These are phyloP conservation scores for Eustoma russellianum DNA, from an alignment of 257 asterid genomes.

Conservation along the genomic window DNA sequence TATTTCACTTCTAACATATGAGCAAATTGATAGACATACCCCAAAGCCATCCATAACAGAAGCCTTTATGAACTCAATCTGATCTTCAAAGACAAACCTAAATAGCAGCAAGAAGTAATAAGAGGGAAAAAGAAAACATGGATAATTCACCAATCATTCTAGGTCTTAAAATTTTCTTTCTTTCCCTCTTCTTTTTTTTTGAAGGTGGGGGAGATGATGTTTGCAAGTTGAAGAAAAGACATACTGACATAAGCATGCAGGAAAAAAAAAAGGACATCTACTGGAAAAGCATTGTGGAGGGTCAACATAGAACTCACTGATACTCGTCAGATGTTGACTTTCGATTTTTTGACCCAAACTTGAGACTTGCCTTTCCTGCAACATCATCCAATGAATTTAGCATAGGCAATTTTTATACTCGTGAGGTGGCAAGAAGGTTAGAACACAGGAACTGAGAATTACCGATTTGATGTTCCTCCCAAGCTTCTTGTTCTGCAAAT, in stretches of 20 bases:
- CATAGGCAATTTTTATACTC: conserved; percentile 10
- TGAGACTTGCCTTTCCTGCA: conserved; percentile 82
- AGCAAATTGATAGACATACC: conserved; percentile 28
- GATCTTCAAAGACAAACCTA: conserved; percentile 93
- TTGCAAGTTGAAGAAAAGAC: too few species aligned
- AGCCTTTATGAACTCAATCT: conserved; percentile 85
- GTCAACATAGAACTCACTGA: conserved; percentile 50
- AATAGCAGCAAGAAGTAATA: not conserved
- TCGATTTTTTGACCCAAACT: conserved; percentile 67
- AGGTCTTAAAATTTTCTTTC: too few species aligned
- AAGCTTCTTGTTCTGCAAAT: conserved; percentile 97
- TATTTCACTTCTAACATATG: not conserved
- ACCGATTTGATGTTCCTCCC: conserved; percentile 99
- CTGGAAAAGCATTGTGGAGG: not conserved
- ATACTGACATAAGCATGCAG: not conserved
- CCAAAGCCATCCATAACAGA: conserved; percentile 75
- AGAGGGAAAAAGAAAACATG: not conserved
- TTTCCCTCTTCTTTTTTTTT: too few species aligned
- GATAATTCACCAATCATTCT: not conserved
- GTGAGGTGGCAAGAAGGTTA: conserved; percentile 4
- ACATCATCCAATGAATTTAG: conserved; percentile 16
- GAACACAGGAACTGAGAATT: conserved; percentile 10
- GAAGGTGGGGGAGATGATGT: too few species aligned
- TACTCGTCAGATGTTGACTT: conserved; percentile 54
- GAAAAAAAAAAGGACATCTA: not conserved